Percentiles rank a stretch among this genome's conserved stretches.
phyloP scores from a whole-genome alignment of 495 filamentous ascomycete genomes.

The Annulohypoxylon moriforme region DNA sequence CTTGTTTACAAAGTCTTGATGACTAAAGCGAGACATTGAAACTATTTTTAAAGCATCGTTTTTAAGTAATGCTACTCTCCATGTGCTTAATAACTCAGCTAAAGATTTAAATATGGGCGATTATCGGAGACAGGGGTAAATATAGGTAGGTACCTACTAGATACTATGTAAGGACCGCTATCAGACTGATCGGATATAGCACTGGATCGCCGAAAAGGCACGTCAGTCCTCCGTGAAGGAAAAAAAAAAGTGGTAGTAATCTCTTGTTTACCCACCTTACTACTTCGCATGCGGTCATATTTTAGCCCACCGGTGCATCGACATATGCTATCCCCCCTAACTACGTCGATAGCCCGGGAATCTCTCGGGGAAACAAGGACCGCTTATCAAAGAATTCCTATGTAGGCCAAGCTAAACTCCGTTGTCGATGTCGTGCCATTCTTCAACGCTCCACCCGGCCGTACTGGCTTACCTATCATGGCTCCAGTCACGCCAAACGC shows the following conservation, averaged over 20 bases:
- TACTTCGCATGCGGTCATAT: slow-evolving; percentile 28
- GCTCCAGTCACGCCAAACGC: background rate
- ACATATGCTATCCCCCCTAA: background rate
- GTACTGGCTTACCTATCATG: background rate
- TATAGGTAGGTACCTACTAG: background rate
- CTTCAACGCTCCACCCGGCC: too few species aligned
- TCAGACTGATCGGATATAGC: slow-evolving; percentile 4
- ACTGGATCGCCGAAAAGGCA: slow-evolving; percentile 26
- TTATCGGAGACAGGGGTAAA: slow-evolving; percentile 1
- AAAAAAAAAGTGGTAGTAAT: background rate
- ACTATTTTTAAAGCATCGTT: slow-evolving; percentile 4
- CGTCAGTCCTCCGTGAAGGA: background rate
- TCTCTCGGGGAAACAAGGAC: background rate
- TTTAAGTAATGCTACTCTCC: background rate
- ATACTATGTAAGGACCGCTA: slow-evolving; percentile 1
- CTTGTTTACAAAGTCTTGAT: slow-evolving; percentile 6
- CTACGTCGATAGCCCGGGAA: background rate
- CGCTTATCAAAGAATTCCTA: background rate
- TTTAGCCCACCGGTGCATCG: slow-evolving; percentile 10
- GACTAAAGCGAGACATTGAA: background rate
- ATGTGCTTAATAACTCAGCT: background rate
- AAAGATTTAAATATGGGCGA: background rate
- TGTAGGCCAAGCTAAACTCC: slow-evolving; percentile 29
- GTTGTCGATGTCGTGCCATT: background rate
- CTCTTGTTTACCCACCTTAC: background rate